Percentiles rank a stretch among this genome's conserved stretches.
Evolutionary conservation across 176 grass and related monocot genomes (phyloP).

Genomic region (Themeda triandra): DNA sequence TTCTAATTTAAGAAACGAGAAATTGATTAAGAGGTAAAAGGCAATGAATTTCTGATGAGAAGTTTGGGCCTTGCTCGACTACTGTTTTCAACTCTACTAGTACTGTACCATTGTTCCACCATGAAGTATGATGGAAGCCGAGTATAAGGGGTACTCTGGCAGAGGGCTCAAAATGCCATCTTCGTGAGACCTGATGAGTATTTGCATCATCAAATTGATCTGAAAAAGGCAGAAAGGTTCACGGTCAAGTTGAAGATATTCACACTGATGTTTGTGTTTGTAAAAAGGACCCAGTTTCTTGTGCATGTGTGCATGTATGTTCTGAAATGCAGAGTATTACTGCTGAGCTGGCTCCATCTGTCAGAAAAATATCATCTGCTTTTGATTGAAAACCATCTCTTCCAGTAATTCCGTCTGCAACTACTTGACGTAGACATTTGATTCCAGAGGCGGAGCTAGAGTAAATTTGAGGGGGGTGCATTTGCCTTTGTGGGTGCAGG

Average conservation of each 20-base stretch:
- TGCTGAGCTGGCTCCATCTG: conserved; percentile 62
- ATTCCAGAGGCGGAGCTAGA: too few relatives aligned
- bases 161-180: conserved; percentile 75
- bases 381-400: conserved; percentile 68
- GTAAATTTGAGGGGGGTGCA: too few relatives aligned
- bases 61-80: not conserved
- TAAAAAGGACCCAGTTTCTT: not conserved
- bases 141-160: conserved; percentile 77
- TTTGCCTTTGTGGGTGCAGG: too few relatives aligned
- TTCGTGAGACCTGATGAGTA: conserved; percentile 67
- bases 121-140: conserved; percentile 67
- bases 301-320: not conserved
- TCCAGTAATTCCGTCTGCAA: conserved; percentile 54
- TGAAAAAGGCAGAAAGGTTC: not conserved
- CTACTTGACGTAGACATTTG: conserved; percentile 48
- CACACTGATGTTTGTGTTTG: not conserved
- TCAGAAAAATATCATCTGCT: conserved; percentile 64
- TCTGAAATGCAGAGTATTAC: conserved; percentile 37
- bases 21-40: not conserved
- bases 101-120: conserved; percentile 68
- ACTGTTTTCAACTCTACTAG: not conserved
- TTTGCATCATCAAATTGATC: conserved; percentile 70
- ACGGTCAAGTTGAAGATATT: not conserved
- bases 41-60: not conserved
- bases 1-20: not conserved